Evolutionary conservation across 495 filamentous ascomycete genomes (phyloP).

Genomic region (Chaetomium cochliodes): DNA sequence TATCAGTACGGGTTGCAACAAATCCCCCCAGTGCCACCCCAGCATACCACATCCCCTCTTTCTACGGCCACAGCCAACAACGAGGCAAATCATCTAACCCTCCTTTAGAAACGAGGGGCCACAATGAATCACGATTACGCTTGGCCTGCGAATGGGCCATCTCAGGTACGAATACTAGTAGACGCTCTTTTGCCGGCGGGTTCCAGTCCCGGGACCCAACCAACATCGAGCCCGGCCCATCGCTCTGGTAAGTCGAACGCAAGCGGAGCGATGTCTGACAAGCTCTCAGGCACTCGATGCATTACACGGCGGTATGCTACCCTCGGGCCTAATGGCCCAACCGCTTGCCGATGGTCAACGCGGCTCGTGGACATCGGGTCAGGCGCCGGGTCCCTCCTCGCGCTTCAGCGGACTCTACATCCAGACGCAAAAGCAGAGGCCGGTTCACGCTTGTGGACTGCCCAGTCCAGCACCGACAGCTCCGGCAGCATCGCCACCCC

Average conservation of each 20-base stretch:
- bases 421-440: not conserved
- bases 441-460: not conserved
- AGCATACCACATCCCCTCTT: not conserved
- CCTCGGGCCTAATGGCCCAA: not conserved
- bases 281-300: not conserved
- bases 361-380: not conserved
- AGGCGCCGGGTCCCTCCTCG: not conserved
- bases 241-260: not conserved
- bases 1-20: not conserved
- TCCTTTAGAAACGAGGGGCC: not conserved
- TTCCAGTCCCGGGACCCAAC: not conserved
- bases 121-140: not conserved
- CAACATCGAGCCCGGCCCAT: not conserved
- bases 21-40: not conserved
- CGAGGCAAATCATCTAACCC: not conserved
- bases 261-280: not conserved
- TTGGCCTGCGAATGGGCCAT: not conserved
- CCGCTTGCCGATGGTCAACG: not conserved
- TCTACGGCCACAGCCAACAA: not conserved
- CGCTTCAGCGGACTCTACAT: not conserved
- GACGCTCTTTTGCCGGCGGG: not conserved
- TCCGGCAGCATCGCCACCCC: conserved; percentile 2
- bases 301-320: not conserved
- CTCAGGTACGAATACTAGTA: not conserved
- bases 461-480: conserved; percentile 15